These are phyloP conservation scores for Aspergillus ruber DNA, from an alignment of 2,329 filamentous ascomycete species.

Conservation along the genomic window DNA sequence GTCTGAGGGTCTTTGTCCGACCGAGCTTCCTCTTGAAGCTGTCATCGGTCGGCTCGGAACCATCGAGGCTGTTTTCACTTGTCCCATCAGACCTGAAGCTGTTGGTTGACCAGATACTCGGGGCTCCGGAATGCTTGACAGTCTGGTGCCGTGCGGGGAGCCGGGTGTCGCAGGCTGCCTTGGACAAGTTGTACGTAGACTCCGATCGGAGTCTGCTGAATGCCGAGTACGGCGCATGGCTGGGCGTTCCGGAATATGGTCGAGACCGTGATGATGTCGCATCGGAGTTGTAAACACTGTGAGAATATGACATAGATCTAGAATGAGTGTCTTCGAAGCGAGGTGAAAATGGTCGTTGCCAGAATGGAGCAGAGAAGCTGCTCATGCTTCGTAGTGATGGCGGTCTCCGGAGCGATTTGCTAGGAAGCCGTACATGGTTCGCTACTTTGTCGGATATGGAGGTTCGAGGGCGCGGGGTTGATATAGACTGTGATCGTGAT, in stretches of 20 bases:
- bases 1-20: slow-evolving; percentile 15
- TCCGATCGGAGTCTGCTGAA: slow-evolving; percentile 16
- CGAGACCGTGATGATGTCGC: slow-evolving; percentile 9
- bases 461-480: slow-evolving; percentile 18
- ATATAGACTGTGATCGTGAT: slow-evolving; percentile 15
- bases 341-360: slow-evolving; percentile 10
- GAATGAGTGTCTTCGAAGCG: slow-evolving; percentile 9
- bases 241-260: slow-evolving; percentile 13
- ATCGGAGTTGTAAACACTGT: slow-evolving; percentile 14
- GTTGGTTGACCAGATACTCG: slow-evolving; percentile 22
- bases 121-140: slow-evolving; percentile 19
- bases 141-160: slow-evolving; percentile 20
- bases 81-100: slow-evolving; percentile 25
- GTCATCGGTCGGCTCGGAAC: slow-evolving; percentile 6
- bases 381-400: slow-evolving; percentile 21
- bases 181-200: slow-evolving; percentile 18
- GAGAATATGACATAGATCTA: slow-evolving; percentile 12
- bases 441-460: slow-evolving; percentile 14
- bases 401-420: slow-evolving; percentile 15
- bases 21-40: neutral
- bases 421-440: slow-evolving; percentile 10
- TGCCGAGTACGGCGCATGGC: slow-evolving; percentile 13
- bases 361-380: slow-evolving; percentile 14
- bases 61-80: slow-evolving; percentile 7
- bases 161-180: slow-evolving; percentile 8